A percentile compares a stretch with the other conserved stretches of the same genome.
phyloP scores from a whole-genome alignment of 2,329 filamentous ascomycete genomes.

The Phaeoacremonium minimum region DNA sequence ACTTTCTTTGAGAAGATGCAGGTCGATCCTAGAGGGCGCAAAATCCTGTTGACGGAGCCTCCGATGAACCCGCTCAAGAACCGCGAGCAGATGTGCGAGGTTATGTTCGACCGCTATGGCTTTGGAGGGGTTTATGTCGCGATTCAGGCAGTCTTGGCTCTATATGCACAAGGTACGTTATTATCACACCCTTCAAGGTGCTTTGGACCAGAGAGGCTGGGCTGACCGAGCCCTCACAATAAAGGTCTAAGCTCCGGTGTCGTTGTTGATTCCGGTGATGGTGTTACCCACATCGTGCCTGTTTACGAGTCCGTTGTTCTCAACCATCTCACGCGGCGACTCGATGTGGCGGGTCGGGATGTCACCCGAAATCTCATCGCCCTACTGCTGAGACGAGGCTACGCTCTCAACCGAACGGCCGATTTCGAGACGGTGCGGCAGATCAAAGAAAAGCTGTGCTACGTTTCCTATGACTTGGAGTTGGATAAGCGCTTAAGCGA shows the following conservation, averaged over 20 bases:
- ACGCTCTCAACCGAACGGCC: slow-evolving; percentile 94
- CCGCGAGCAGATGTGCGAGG: slow-evolving; percentile 95
- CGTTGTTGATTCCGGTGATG: slow-evolving; percentile 97
- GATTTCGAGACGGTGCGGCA: slow-evolving; percentile 98
- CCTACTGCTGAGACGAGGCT: slow-evolving; percentile 86
- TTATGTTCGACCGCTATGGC: slow-evolving; percentile 97
- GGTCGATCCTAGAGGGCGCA: slow-evolving; percentile 83
- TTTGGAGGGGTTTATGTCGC: slow-evolving; percentile 98
- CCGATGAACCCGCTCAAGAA: slow-evolving; percentile 98
- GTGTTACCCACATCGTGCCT: slow-evolving; percentile 96
- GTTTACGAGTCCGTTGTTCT: slow-evolving; percentile 98
- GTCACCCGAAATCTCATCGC: slow-evolving; percentile 98
- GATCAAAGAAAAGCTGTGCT: slow-evolving; percentile 99
- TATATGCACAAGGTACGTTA: slow-evolving; percentile 85
- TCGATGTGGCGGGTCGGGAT: slow-evolving; percentile 94
- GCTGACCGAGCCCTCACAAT: neutral
- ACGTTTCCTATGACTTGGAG: slow-evolving; percentile 96
- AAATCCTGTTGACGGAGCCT: slow-evolving; percentile 95
- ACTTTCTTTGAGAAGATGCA: slow-evolving; percentile 98
- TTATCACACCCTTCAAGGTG: neutral
- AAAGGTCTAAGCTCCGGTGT: slow-evolving; percentile 79
- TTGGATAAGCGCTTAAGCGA: slow-evolving; percentile 94
- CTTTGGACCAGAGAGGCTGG: neutral
- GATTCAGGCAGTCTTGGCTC: slow-evolving; percentile 91
- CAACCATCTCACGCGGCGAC: slow-evolving; percentile 88